Evolutionary conservation across 495 filamentous ascomycete species (phyloP).

Genomic region (Aspergillus homomorphus): DNA sequence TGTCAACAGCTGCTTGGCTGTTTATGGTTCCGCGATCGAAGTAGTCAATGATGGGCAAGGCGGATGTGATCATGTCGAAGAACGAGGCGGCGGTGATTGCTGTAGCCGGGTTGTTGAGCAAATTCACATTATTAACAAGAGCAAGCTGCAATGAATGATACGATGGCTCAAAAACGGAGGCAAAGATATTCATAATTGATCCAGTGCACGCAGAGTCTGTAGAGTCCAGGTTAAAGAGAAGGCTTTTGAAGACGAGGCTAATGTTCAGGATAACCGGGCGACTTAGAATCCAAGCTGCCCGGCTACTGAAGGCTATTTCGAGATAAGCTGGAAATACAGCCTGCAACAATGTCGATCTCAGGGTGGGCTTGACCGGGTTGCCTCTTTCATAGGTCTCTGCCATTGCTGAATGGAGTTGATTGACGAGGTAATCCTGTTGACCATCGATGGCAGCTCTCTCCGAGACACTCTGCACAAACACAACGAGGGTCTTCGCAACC

Average conservation of each 20-base stretch:
- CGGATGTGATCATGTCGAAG: conserved; percentile 44
- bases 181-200: conserved; percentile 44
- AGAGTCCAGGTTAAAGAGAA: conserved; percentile 51
- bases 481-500: conserved; percentile 54
- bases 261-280: conserved; percentile 54
- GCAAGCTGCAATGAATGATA: conserved; percentile 30
- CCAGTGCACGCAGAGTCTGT: conserved; percentile 40
- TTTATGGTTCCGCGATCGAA: conserved; percentile 36
- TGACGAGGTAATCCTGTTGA: conserved; percentile 57
- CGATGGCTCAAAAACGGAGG: conserved; percentile 41
- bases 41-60: conserved; percentile 53
- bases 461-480: conserved; percentile 62
- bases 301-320: conserved; percentile 45
- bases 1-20: conserved; percentile 1
- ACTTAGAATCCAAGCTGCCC: conserved; percentile 57
- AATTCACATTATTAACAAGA: conserved; percentile 27
- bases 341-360: conserved; percentile 57
- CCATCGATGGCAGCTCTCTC: conserved; percentile 60
- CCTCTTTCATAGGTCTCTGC: conserved; percentile 47
- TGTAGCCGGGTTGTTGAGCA: conserved; percentile 40
- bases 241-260: conserved; percentile 37
- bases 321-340: conserved; percentile 66
- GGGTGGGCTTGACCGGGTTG: conserved; percentile 39
- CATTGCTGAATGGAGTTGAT: conserved; percentile 58
- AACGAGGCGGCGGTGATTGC: conserved; percentile 40